Evolutionary conservation across 176 grass and related monocot genomes (phyloP).

Genomic region (Musa beccarii): DNA sequence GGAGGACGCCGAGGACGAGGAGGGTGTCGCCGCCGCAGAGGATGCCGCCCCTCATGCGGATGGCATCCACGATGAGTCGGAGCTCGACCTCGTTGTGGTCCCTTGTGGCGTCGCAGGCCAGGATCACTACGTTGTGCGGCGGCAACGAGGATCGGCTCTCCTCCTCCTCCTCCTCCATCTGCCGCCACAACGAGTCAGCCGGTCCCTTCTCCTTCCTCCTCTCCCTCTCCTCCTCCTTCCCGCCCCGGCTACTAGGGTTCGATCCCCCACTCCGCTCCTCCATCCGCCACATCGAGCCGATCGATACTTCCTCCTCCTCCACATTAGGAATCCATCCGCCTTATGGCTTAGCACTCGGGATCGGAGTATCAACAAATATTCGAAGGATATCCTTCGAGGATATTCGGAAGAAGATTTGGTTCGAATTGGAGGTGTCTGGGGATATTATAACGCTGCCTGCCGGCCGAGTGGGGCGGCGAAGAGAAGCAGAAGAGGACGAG

Average conservation of each 20-base stretch:
- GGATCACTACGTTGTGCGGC: constrained; percentile 45
- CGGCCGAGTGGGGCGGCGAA: too few relatives aligned
- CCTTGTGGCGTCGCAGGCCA: constrained; percentile 50
- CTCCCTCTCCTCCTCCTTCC: background rate
- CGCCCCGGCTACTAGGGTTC: background rate
- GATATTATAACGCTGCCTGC: too few relatives aligned
- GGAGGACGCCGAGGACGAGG: constrained; percentile 55
- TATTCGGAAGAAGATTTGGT: too few relatives aligned
- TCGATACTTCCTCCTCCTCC: background rate
- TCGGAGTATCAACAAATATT: too few relatives aligned
- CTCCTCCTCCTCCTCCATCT: background rate
- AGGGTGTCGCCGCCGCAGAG: constrained; percentile 41
- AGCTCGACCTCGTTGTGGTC: constrained; percentile 45
- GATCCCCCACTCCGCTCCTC: background rate
- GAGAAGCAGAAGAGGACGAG: too few relatives aligned
- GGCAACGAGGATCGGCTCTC: background rate
- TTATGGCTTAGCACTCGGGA: background rate
- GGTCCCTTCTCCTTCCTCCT: background rate
- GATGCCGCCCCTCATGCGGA: constrained; percentile 33
- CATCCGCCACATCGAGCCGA: background rate
- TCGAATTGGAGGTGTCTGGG: too few relatives aligned
- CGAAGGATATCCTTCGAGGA: too few relatives aligned
- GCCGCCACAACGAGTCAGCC: background rate
- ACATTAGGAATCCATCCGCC: background rate
- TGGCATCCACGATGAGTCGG: constrained; percentile 17